Base-by-base conservation (phyloP, 345 rosid genomes). In the Ricinus communis region DNA sequence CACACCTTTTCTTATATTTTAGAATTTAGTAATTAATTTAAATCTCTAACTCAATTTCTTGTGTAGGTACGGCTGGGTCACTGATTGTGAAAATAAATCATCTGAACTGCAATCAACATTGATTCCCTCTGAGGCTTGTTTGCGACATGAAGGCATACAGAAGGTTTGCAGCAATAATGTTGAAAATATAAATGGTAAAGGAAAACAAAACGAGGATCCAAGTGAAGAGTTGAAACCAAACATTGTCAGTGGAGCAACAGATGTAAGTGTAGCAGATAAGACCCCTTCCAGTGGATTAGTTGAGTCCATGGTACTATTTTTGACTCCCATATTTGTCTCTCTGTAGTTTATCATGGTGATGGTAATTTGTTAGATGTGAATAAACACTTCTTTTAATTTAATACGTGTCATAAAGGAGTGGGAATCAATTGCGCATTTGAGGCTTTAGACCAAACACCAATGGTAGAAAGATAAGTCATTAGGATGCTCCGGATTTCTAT, bases 61-160 rank as follows among this genome's bases (percentile, higher is more conserved):
- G 61, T 24, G 38, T 74, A 95, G 99, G 90, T 95, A 92, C 80
- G 99, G 92, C 27, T 95, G 99, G 97, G 71, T 80, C 61, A 77
- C 84, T 21, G 55, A 71, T 71, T 67, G 75, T 62, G 80, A 77
- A 67, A 38, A 57, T 62, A 54, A 75, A 75, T 51, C 76, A 43
- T 27, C 43, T 30, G 72, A 50, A 65, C 55, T 31, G 8, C 82
- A 80, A 68, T 78, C 84, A 64, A 61, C 66, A 49, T 70, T 83
- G 71, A 72, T 81, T 74, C 71, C 76, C 25, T 41, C 41, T 19
- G 75, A 72, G 57, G 65, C 79, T 62, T 71, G 74, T 72, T 74
- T 74, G 60, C 82, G 69, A 45, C 64, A 69, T 68, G 84, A 79
- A 73, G 80, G 63, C 49, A 36, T 62, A 30, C 83, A 73, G 65